Base-by-base conservation (phyloP, 2,329 filamentous ascomycete genomes). In the Ophiocordyceps robertsii region DNA sequence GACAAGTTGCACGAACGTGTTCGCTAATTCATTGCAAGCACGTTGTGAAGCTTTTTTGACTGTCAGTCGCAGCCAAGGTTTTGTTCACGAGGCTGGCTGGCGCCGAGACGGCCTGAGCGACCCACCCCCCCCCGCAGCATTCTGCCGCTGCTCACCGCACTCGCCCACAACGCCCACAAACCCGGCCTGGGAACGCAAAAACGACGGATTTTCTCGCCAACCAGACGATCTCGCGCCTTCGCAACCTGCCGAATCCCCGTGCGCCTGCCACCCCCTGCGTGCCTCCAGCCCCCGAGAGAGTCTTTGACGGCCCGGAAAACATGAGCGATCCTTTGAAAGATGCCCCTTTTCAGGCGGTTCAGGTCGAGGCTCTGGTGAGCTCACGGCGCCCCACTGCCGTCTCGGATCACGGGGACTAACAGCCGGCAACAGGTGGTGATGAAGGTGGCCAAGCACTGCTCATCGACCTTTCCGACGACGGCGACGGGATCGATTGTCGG, bases 361-460 rank as follows among this genome's bases (percentile, higher is more conserved):
- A 94, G 72, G 82, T 96, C 60, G 89, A 95, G 73, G 87, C 90
- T 58, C 73, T 96, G 73, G 90, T 94, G 75, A 63, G 80, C 61
- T 49, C 47, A 14, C 44, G 46, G 47, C 56, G 55, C 59, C 60
- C 61, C 62, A 61, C 61, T 57, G 21, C 12, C n/a, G 47, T 48
- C 42, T 47, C 47, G 21, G 17, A 14, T 45, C 50, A 41, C 50
- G 46, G 47, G 46, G 47, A 47, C 44, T 55, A 46, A 52, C 46
- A 47, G 46, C 44, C 39, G 38, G 45, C 35, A 29, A 42, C 53
- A 92, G 85, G 85, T 93, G 58, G 85, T 94, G 54, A 90, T 95
- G 84, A 95, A 95, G 73, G 89, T 96, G 63, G 89, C 93, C 66
- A 95, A 93, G 69, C 89, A 95, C 72, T 87, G 85, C 69, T 83